Percentiles rank a stretch among this genome's conserved stretches.
Conservation (phyloP, 257 asterid genomes). For the Nemophila menziesii region DNA sequence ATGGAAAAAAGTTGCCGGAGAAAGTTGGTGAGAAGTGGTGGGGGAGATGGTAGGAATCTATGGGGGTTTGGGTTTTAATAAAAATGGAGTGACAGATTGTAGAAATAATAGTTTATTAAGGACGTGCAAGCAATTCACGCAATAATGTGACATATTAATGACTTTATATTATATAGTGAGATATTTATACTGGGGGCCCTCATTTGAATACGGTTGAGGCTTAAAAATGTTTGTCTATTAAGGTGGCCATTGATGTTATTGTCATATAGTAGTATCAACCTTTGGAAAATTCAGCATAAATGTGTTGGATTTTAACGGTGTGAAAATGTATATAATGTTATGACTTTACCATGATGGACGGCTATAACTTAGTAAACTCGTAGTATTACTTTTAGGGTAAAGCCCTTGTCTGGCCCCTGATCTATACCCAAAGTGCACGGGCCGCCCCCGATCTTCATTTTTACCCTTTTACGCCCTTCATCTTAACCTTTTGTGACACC, state of each 20-base stretch:
- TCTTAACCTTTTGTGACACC: too few relatives aligned
- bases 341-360: background rate
- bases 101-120: constrained; percentile 35
- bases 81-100: constrained; percentile 58
- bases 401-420: too few relatives aligned
- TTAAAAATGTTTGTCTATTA: constrained; percentile 5
- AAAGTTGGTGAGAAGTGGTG: constrained; percentile 26
- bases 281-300: background rate
- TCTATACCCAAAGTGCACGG: too few relatives aligned
- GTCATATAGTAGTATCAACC: constrained; percentile 19
- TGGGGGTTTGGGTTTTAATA: constrained; percentile 22
- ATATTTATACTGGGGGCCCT: constrained; percentile 18
- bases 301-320: too few relatives aligned
- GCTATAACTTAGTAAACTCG: too few relatives aligned
- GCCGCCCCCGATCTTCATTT: too few relatives aligned
- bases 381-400: too few relatives aligned
- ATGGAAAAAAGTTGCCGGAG: constrained; percentile 23
- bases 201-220: constrained; percentile 8
- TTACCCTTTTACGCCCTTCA: too few relatives aligned
- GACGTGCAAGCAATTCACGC: constrained; percentile 61
- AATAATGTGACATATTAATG: constrained; percentile 24
- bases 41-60: constrained; percentile 22
- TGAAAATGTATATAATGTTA: too few relatives aligned
- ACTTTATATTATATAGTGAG: constrained; percentile 5
- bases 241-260: constrained; percentile 17